phyloP scores from a whole-genome alignment of 78 protist genomes.

The Chrysochromulina tobinii region DNA sequence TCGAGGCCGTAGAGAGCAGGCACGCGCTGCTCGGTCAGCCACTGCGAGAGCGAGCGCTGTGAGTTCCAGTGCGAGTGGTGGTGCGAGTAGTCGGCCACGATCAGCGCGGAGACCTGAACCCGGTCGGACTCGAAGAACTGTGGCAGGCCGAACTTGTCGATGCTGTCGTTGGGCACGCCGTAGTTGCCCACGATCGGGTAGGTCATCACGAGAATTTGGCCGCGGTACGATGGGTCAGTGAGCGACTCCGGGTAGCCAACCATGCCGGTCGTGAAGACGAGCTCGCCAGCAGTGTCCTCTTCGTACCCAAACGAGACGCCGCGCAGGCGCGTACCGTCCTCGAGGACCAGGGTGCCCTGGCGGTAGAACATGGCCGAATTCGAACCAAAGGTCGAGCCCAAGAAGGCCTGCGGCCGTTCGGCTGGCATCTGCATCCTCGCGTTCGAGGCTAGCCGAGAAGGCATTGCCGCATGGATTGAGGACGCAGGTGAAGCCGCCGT shows the following conservation, averaged over 20 bases:
- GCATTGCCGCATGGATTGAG: too few relatives aligned
- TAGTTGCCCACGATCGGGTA: conserved; percentile 94
- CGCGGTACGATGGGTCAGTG: conserved; percentile 94
- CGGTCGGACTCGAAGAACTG: conserved; percentile 64
- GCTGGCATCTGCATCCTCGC: neutral
- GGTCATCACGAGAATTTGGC: conserved; percentile 90
- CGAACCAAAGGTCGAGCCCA: conserved; percentile 12
- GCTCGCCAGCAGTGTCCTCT: conserved; percentile 79
- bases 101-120: conserved; percentile 65
- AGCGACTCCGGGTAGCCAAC: conserved; percentile 95
- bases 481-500: too few relatives aligned
- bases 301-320: conserved; percentile 90
- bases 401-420: neutral
- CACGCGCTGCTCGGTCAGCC: conserved; percentile 75
- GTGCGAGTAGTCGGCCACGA: conserved; percentile 83
- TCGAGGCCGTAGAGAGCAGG: conserved; percentile 92
- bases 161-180: conserved; percentile 84
- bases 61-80: conserved; percentile 90
- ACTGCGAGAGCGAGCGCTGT: conserved; percentile 69
- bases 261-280: conserved; percentile 94
- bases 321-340: conserved; percentile 83
- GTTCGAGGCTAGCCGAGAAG: too few relatives aligned
- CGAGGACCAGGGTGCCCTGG: conserved; percentile 72
- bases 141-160: conserved; percentile 69
- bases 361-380: conserved; percentile 6